Evolutionary conservation across 805 yeast genomes (phyloP).

Genomic region (Yamadazyma ubonensis): DNA sequence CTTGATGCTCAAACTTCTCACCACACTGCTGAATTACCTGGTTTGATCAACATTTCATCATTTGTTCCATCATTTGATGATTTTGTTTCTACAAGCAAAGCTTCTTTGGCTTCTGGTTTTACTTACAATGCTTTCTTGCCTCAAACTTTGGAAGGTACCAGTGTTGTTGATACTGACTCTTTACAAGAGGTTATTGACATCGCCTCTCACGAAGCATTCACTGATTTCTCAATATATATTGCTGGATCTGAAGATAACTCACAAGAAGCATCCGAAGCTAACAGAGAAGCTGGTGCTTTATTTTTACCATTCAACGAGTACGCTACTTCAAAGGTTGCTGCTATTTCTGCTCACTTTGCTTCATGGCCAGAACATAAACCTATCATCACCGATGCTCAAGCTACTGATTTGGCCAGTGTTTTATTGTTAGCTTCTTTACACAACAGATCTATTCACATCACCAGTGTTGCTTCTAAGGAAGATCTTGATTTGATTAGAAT

Average conservation of each 20-base stretch:
- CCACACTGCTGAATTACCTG: slow-evolving; percentile 78
- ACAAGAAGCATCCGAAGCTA: slow-evolving; percentile 56
- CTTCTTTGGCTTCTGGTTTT: slow-evolving; percentile 82
- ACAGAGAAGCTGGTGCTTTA: slow-evolving; percentile 70
- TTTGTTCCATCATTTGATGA: slow-evolving; percentile 72
- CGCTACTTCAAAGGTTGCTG: slow-evolving; percentile 66
- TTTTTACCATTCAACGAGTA: slow-evolving; percentile 78
- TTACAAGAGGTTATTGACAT: slow-evolving; percentile 61
- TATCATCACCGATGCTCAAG: slow-evolving; percentile 86
- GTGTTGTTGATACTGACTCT: slow-evolving; percentile 63
- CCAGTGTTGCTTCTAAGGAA: slow-evolving; percentile 76
- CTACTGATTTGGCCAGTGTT: slow-evolving; percentile 90
- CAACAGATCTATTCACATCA: slow-evolving; percentile 80
- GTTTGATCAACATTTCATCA: slow-evolving; percentile 78
- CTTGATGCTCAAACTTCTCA: slow-evolving; percentile 91
- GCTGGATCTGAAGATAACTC: slow-evolving; percentile 78
- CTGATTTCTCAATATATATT: slow-evolving; percentile 79
- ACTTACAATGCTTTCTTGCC: slow-evolving; percentile 82
- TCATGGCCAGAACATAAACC: slow-evolving; percentile 85
- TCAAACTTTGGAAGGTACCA: slow-evolving; percentile 58
- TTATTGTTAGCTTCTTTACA: slow-evolving; percentile 85
- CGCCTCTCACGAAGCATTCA: slow-evolving; percentile 60
- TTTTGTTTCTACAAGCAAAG: slow-evolving; percentile 65
- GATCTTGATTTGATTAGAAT: slow-evolving; percentile 81
- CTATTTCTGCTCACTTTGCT: slow-evolving; percentile 74